Evolutionary conservation across 805 yeast genomes (phyloP), one percentile per base, ranked within the genome.

Genomic region (Wickerhamomyces hampshirensis): DNA sequence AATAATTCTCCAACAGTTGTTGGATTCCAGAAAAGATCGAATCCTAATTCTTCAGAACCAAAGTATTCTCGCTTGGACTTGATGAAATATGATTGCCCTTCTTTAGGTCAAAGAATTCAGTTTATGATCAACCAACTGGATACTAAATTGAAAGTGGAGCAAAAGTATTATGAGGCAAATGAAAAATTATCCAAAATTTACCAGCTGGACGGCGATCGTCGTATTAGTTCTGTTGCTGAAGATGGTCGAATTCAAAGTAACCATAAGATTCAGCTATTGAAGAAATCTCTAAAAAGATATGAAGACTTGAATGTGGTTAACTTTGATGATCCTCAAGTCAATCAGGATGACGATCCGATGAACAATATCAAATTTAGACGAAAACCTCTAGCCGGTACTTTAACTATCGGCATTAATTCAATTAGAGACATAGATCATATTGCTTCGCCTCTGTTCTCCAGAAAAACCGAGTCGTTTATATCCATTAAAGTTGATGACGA

Each of bases 111-210:
- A 51, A 76, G 93, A 44, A 93, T 93, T 53, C 96, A 87, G 61
- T 80, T 85, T 51, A 89, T 93, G 98, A 72, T 91, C 37, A 97
- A 89, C 62, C 95, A 88, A 60, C 69, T 93, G 41, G 96, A 89
- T 56, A 88, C 91, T 60, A 93, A 93, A 61, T 70, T 91, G 31
- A 93, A 91, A 54, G 95, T 91, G 26, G 99, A 93, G 59, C 79
- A 85, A 50, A 95, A 93, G 61, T 93, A 91, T 61, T 80, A 81
- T 51, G 91, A 81, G 46, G 98, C 97, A 5, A 88, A 88, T 48
- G 94, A 86, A 45, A 93, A 91, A 59, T 75, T 93, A 54, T 80
- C 84, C 18, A 84, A 80, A 48, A 73, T 93, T 36, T 93, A 93
- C 57, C 81, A 81, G 53, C 72, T 83, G 59, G 97, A 93, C 53